phyloP scores from a whole-genome alignment of 768 basidiomycete species.

The Cystofilobasidium capitatum region DNA sequence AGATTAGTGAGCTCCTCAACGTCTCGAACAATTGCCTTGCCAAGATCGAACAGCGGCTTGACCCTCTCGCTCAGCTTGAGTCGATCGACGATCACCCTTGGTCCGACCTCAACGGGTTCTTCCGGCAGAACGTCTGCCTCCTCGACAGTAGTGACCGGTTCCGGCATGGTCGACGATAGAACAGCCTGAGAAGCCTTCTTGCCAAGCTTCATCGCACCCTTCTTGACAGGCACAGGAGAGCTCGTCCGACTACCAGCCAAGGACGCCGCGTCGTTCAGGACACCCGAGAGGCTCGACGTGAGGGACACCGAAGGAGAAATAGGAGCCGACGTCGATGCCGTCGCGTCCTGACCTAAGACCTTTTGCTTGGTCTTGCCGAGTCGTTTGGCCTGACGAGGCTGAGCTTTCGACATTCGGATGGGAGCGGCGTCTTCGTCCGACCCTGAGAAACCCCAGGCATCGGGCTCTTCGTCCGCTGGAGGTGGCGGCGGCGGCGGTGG shows the following conservation, averaged over 20 bases:
- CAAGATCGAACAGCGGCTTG: constrained; percentile 31
- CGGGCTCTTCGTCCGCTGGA: background rate
- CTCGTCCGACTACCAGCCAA: background rate
- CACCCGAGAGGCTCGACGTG: background rate
- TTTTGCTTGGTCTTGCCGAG: constrained; percentile 19
- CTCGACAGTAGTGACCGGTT: constrained; percentile 2
- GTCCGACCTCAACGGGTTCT: constrained; percentile 28
- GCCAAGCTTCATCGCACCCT: constrained; percentile 18
- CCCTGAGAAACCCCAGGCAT: background rate
- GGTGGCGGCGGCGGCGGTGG: background rate
- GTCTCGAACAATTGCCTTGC: constrained; percentile 30
- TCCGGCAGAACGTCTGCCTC: background rate
- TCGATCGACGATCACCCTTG: constrained; percentile 28
- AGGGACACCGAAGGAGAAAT: too few relatives aligned
- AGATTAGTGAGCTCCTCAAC: constrained; percentile 16
- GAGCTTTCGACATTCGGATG: background rate
- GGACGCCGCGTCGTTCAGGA: too few relatives aligned
- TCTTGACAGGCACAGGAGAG: background rate
- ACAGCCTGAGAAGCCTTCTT: background rate
- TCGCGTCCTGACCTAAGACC: background rate
- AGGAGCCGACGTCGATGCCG: background rate
- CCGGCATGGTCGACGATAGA: background rate
- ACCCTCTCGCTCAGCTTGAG: constrained; percentile 31
- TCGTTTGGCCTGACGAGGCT: constrained; percentile 14
- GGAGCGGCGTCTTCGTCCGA: background rate